Evolutionary conservation across 345 rosid species (phyloP).

Genomic region (Salix exigua): DNA sequence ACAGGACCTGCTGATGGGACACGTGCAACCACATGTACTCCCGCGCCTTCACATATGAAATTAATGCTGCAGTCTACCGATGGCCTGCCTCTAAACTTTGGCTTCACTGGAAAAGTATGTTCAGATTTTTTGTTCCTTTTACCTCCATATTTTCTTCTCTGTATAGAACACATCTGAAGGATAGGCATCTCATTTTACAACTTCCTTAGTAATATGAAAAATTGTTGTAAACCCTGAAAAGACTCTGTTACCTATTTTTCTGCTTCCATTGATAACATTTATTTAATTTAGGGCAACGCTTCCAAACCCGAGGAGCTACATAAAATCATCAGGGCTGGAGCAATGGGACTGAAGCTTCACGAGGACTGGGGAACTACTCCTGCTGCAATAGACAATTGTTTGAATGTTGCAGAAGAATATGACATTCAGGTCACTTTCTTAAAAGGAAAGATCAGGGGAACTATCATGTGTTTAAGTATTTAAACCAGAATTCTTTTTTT

Average conservation of each 20-base stretch:
- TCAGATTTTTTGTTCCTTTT: background rate
- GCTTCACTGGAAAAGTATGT: constrained; percentile 94
- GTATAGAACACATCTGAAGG: background rate
- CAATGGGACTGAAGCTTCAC: constrained; percentile 97
- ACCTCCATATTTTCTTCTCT: background rate
- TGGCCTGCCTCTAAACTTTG: constrained; percentile 86
- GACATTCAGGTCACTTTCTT: constrained; percentile 60
- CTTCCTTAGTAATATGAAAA: background rate
- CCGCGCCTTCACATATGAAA: constrained; percentile 79
- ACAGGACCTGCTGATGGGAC: constrained; percentile 98
- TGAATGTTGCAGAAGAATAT: constrained; percentile 69
- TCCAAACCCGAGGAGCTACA: constrained; percentile 70
- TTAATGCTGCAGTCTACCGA: constrained; percentile 96
- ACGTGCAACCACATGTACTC: constrained; percentile 95
- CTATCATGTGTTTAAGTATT: background rate
- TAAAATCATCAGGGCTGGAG: constrained; percentile 82
- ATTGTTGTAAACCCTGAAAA: constrained; percentile 6
- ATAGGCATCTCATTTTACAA: background rate
- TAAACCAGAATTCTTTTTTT: constrained; percentile 3
- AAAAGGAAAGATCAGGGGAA: background rate
- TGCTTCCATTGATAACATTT: constrained; percentile 5
- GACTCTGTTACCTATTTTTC: background rate
- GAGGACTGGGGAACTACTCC: constrained; percentile 99
- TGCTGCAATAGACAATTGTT: constrained; percentile 89
- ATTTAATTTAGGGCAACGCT: constrained; percentile 60